Percentiles rank a stretch among this genome's conserved stretches.
Evolutionary conservation across 2,329 filamentous ascomycete genomes (phyloP).

Genomic region (Erysiphe neolycopersici): DNA sequence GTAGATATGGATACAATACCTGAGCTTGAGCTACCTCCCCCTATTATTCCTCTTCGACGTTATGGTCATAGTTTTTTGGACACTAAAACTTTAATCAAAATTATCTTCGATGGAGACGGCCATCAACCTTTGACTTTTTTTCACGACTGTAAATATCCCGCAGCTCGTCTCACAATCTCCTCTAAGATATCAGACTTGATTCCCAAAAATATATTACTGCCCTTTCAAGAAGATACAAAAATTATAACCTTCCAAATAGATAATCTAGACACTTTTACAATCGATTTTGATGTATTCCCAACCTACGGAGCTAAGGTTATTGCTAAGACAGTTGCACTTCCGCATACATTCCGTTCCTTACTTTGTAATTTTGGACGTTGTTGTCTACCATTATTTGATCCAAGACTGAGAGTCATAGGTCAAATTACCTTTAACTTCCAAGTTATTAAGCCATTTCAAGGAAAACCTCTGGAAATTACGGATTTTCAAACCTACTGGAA

Average conservation of each 20-base stretch:
- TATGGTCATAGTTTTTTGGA: conserved; percentile 98
- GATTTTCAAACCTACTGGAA: conserved; percentile 99
- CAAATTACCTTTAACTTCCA: conserved; percentile 87
- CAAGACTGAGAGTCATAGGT: conserved; percentile 69
- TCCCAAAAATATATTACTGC: conserved; percentile 81
- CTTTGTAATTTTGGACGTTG: conserved; percentile 53
- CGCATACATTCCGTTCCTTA: conserved; percentile 56
- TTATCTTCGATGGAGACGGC: conserved; percentile 56
- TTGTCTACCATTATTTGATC: conserved; percentile 77
- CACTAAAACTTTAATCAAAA: conserved; percentile 85
- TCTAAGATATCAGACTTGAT: conserved; percentile 92
- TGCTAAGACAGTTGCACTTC: conserved; percentile 77
- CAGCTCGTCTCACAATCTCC: conserved; percentile 80
- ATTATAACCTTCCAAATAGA: conserved; percentile 92
- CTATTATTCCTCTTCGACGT: conserved; percentile 77
- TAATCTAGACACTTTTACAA: conserved; percentile 69
- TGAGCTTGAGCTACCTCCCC: conserved; percentile 70
- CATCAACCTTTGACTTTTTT: conserved; percentile 76
- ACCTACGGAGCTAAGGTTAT: conserved; percentile 96
- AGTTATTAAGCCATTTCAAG: conserved; percentile 86
- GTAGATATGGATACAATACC: conserved; percentile 75
- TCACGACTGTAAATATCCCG: conserved; percentile 88
- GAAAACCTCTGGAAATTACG: conserved; percentile 80
- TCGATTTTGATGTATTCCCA: conserved; percentile 94
- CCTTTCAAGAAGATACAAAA: conserved; percentile 86